phyloP scores from a whole-genome alignment of 140 eudicot species.

The Flaveria floridana region DNA sequence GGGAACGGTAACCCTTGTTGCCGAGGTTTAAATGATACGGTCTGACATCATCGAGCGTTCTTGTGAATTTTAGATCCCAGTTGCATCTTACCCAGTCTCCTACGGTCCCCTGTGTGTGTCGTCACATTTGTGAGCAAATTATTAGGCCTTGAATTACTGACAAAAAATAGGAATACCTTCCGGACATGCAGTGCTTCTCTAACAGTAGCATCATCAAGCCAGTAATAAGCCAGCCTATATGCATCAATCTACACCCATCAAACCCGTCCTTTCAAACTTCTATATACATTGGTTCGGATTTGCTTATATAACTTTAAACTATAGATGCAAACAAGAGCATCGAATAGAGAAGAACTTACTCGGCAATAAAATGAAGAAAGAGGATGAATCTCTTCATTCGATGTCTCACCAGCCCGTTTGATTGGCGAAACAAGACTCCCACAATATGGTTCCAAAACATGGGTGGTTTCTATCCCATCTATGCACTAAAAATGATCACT shows the following conservation, averaged over 20 bases:
- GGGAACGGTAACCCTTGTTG: conserved; percentile 46
- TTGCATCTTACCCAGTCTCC: conserved; percentile 45
- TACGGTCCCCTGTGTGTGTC: conserved; percentile 38
- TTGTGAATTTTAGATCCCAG: background rate
- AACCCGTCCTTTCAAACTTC: background rate
- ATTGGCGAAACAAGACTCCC: background rate
- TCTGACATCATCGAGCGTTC: conserved; percentile 2
- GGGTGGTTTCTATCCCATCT: conserved; percentile 11
- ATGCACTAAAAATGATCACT: conserved; percentile 26
- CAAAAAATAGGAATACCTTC: conserved; percentile 32
- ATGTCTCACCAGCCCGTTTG: background rate
- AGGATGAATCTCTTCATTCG: background rate
- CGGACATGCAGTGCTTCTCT: conserved; percentile 45
- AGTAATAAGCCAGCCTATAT: conserved; percentile 16
- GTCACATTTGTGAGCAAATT: conserved; percentile 9
- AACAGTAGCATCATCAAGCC: conserved; percentile 37
- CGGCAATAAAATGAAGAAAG: conserved; percentile 21
- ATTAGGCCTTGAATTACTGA: background rate
- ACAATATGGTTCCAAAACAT: conserved; percentile 35
- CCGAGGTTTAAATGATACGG: conserved; percentile 43
- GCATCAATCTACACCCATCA: conserved; percentile 30
- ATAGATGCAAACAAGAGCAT: background rate
- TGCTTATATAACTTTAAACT: background rate
- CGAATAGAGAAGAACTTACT: conserved; percentile 13
- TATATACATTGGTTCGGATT: background rate